Evolutionary conservation across 371 early-diverging fungal genomes (phyloP), one percentile per base, ranked within the genome.

Genomic region (Zopfochytrium polystomum): DNA sequence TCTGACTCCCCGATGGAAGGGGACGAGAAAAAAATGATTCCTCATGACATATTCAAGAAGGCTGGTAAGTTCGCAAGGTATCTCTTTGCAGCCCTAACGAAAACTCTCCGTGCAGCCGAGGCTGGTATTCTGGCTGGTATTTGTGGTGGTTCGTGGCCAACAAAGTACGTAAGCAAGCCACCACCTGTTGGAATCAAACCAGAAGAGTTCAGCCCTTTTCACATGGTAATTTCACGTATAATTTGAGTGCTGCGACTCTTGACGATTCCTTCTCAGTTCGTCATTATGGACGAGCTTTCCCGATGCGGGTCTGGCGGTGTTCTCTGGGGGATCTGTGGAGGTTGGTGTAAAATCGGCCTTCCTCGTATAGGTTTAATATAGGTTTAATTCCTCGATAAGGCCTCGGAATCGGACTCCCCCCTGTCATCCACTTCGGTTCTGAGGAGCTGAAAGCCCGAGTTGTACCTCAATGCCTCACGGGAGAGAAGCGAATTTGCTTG

Each of bases 281-380:
- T 93, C 48, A 75, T 87, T 27, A 65, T 79, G 51, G 93, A 91
- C 63, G 92, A 93, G 70, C 63, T 93, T 7, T 79, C 87, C 30
- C 87, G 93, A 47, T 89, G 87, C 60, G 91, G 90, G 13, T 87
- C 89, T 6, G 92, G 91, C 31, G 92, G 92, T 75, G 83, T 89
- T 23, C 72, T 90, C 27, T 91, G 91, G 91, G 90, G 87, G 66
- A 61, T 93, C 23, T 74, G 79, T 52, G 91, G 92, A 58, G 90
- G 87, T n/a, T n/a, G n/a, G n/a, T n/a, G n/a, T n/a, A n/a, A n/a
- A n/a, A n/a, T n/a, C n/a, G n/a, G n/a, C n/a, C n/a, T n/a, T n/a
- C n/a, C n/a, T n/a, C n/a, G n/a, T n/a, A n/a, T n/a, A n/a, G n/a
- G n/a, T n/a, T n/a, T n/a, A n/a, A n/a, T n/a, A n/a, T n/a, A n/a